Conservation (phyloP, 1,139 yeast genomes). For the Geotrichum reessii region DNA sequence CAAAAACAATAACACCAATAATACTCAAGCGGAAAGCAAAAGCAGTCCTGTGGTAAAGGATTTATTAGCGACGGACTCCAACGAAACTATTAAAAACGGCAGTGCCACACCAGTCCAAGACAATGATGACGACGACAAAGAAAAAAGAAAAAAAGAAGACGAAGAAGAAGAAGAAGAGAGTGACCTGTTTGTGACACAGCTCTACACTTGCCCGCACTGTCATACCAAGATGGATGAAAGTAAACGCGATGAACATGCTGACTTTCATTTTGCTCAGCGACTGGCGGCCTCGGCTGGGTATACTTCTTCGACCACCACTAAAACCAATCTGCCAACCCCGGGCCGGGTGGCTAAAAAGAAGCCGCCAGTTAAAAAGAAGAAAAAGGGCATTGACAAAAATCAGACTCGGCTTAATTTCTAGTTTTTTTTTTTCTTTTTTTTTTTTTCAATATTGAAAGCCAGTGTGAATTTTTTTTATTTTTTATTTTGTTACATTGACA, state of each 20-base stretch:
- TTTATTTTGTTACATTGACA: no score
- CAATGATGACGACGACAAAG: neutral
- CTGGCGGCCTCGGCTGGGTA: conserved; percentile 23
- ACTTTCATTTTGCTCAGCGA: conserved; percentile 43
- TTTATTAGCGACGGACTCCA: neutral
- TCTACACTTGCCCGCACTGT: conserved; percentile 31
- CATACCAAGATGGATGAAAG: conserved; percentile 19
- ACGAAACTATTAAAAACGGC: neutral
- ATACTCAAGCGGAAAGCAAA: neutral
- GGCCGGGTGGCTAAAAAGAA: conserved; percentile 2
- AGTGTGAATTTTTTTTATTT: no score
- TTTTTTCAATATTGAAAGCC: no score
- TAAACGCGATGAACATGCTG: conserved; percentile 34
- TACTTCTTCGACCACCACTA: neutral
- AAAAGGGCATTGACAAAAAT: conserved; percentile 18
- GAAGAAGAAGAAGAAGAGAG: conserved; percentile 23
- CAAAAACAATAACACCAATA: neutral
- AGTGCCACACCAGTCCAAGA: neutral
- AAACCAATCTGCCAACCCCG: conserved; percentile 4
- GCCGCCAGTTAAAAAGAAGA: conserved; percentile 15
- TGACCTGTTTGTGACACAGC: conserved; percentile 8
- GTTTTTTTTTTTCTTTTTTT: neutral
- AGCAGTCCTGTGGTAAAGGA: neutral
- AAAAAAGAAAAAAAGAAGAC: neutral
- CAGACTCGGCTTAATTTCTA: conserved; percentile 23